Conservation (phyloP, 2,329 filamentous ascomycete species). For the Sporothrix protearum region DNA sequence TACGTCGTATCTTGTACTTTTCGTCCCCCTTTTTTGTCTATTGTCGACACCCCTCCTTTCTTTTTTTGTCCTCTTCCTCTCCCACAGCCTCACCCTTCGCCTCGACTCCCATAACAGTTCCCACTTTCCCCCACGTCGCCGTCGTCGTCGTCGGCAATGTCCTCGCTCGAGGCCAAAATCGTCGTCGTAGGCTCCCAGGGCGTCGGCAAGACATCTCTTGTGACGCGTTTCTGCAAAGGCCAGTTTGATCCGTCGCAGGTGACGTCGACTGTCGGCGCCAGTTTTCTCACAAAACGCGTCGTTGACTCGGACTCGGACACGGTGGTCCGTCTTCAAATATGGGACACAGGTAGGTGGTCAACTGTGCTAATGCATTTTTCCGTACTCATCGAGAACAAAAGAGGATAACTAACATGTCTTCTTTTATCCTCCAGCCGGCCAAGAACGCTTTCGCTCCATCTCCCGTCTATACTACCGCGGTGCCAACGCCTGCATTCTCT, state of each 20-base stretch:
- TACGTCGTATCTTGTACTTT: too few species aligned
- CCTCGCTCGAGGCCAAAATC: slow-evolving; percentile 75
- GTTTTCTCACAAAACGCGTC: slow-evolving; percentile 75
- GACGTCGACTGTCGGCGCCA: slow-evolving; percentile 72
- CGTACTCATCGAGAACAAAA: background rate
- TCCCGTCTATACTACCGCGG: slow-evolving; percentile 94
- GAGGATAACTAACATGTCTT: background rate
- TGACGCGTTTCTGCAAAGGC: slow-evolving; percentile 72
- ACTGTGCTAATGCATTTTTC: background rate
- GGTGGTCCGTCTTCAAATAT: slow-evolving; percentile 86
- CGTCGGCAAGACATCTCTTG: slow-evolving; percentile 75
- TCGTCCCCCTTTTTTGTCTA: background rate
- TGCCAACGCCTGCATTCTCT: slow-evolving; percentile 88
- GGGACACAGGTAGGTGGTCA: slow-evolving; percentile 70
- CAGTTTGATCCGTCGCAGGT: slow-evolving; percentile 62
- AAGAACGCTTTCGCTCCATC: slow-evolving; percentile 93
- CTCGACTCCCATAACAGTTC: background rate
- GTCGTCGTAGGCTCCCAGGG: slow-evolving; percentile 76
- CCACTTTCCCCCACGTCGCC: background rate
- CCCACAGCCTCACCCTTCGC: background rate
- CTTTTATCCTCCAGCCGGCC: slow-evolving; percentile 60
- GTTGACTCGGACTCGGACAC: slow-evolving; percentile 82
- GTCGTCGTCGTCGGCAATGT: slow-evolving; percentile 35
- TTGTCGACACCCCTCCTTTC: slow-evolving; percentile 3
- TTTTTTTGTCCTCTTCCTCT: background rate